These are phyloP conservation scores for Trichosporon sp. DNA, from an alignment of 1,284 basidiomycete genomes.

Conservation along the genomic window DNA sequence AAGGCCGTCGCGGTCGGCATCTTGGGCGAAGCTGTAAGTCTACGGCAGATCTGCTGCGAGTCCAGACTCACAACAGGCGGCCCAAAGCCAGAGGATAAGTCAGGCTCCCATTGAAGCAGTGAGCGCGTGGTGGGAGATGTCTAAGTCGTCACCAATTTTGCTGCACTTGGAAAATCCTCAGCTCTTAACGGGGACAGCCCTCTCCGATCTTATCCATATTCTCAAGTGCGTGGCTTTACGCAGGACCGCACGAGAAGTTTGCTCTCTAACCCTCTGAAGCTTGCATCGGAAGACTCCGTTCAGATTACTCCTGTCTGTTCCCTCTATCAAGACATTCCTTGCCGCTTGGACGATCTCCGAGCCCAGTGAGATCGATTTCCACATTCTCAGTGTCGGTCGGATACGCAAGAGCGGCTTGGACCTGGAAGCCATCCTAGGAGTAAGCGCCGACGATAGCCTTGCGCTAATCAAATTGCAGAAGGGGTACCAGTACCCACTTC, in stretches of 20 bases:
- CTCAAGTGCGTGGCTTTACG: constrained; percentile 27
- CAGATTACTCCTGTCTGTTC: constrained; percentile 34
- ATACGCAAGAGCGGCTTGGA: constrained; percentile 14
- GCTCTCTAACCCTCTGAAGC: constrained; percentile 7
- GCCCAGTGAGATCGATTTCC: constrained; percentile 28
- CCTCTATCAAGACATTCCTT: constrained; percentile 29
- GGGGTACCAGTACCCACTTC: too few relatives aligned
- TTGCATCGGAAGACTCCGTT: constrained; percentile 26
- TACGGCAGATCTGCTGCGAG: too few relatives aligned
- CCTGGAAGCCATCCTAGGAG: constrained; percentile 15
- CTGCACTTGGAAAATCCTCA: constrained; percentile 38
- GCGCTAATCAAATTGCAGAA: too few relatives aligned
- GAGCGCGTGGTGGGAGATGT: background rate
- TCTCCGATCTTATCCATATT: constrained; percentile 36
- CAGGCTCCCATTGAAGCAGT: background rate
- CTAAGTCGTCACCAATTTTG: constrained; percentile 17
- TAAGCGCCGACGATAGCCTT: too few relatives aligned
- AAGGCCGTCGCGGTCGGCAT: background rate
- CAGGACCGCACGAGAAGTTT: too few relatives aligned
- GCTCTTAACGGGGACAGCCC: constrained; percentile 16
- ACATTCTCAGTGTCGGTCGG: constrained; percentile 22
- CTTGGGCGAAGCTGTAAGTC: background rate
- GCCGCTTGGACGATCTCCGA: constrained; percentile 31
- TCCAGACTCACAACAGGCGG: background rate
- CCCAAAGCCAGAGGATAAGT: background rate